Base-by-base conservation (phyloP, 2,329 filamentous ascomycete species). In the Pestalotiopsis sp. region DNA sequence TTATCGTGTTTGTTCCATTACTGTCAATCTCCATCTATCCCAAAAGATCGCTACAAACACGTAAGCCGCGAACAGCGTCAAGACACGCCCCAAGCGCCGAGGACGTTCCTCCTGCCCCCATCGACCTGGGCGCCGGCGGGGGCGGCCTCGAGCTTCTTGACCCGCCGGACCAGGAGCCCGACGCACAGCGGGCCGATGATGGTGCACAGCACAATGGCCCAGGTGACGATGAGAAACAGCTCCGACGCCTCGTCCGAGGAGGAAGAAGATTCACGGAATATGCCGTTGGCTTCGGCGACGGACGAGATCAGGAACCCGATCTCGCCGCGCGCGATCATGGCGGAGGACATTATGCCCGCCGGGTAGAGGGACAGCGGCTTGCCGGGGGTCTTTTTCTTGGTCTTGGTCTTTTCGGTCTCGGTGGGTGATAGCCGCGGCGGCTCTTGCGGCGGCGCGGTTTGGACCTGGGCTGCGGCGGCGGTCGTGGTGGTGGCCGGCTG, bases 241-340 rank as follows among this genome's bases (percentile, higher is more conserved):
- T 84, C 78, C 0, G 81, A 82, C 35, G 71, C 52, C 30, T 6
- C 44, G 14, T 22, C 39, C 5, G 65, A 39, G 17, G 68, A 14
- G 58, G 48, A 3, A 0, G 68, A 71, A 2, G 68, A 39, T 5
- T 60, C 64, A 2, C 69, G 69, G 63, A 86, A 86, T 14, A 85
- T 77, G 0, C 81, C 81, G 1, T 82, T 80, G 59, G 80, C 84
- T 72, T 92, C 85, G 0, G 91, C 91, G 0, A 94, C 77, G 0
- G 90, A 88, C 1, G 90, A 89, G 69, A 96, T 93, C 57, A 95
- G 77, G 69, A 94, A 94, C 0, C 92, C 92, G 40, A 95, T 93
- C 75, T 96, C 92, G 0, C 92, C 92, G n/a, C 92, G 84, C 0
- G 92, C 88, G 0, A 91, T 86, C 92, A 95, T 95, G 2, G 82